These are phyloP conservation scores for Megacollybia platyphylla DNA, from an alignment of 1,284 basidiomycete species.

Conservation along the genomic window DNA sequence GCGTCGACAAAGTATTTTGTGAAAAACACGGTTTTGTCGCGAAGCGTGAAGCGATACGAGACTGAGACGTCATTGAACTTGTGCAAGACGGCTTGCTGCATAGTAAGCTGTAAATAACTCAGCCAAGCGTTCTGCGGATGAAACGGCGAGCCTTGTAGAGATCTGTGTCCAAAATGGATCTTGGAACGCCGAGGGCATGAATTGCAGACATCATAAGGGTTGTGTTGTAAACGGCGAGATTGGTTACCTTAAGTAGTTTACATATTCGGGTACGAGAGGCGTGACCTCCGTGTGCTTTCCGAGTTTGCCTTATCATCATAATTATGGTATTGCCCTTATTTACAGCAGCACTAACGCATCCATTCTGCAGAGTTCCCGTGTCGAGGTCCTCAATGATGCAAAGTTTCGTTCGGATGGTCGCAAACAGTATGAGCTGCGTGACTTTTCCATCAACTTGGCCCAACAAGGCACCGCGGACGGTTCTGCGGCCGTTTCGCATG, in stretches of 20 bases:
- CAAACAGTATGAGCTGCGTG: slow-evolving; percentile 81
- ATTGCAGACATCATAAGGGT: slow-evolving; percentile 1
- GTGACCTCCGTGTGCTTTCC: background rate
- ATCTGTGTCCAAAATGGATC: slow-evolving; percentile 86
- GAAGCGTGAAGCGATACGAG: slow-evolving; percentile 81
- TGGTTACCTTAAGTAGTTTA: no score
- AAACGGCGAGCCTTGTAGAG: slow-evolving; percentile 70
- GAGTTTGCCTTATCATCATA: background rate
- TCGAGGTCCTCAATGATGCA: slow-evolving; percentile 85
- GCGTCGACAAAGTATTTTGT: slow-evolving; percentile 54
- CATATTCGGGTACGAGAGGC: background rate
- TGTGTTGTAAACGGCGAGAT: no score
- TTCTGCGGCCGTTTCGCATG: slow-evolving; percentile 75
- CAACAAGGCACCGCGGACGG: slow-evolving; percentile 78
- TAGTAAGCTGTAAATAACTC: slow-evolving; percentile 58
- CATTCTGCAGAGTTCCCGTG: slow-evolving; percentile 47
- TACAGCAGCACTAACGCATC: background rate
- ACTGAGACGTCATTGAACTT: slow-evolving; percentile 64
- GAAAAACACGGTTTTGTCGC: slow-evolving; percentile 64
- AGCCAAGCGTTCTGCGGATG: slow-evolving; percentile 1
- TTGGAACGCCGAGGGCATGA: slow-evolving; percentile 13
- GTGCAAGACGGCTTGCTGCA: slow-evolving; percentile 90
- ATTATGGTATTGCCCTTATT: background rate
- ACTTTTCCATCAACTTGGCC: slow-evolving; percentile 68
- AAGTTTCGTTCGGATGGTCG: slow-evolving; percentile 87